Base-by-base conservation (phyloP, 2,329 filamentous ascomycete genomes). In the Penicillium sp. region DNA sequence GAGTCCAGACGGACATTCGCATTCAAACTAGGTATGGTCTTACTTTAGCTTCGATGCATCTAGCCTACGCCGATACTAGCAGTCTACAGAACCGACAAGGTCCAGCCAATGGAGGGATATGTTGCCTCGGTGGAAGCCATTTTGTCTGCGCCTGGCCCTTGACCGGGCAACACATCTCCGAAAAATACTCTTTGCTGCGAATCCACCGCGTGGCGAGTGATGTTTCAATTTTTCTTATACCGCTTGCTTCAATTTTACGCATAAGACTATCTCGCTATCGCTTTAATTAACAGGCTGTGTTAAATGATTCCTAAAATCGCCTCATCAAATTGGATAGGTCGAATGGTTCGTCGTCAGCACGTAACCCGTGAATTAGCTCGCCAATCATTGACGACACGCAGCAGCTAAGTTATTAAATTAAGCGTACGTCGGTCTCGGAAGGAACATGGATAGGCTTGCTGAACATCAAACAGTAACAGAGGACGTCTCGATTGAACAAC, bases 1-100 rank as follows among this genome's bases (percentile, higher is more conserved):
- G 91, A 53, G 87, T 96, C 38, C 91, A 96, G 76, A 89, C 85
- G 6, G 90, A 92, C 63, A 90, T 96, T 75, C 79, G 90, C 18
- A 84, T 92, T 21, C 90, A 90, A 1, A 87, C 87, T 13, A 83
- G 85, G 85, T 86, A 64, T 66, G 77, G 70, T 16, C 42, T 10
- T 41, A 38, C 15, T 13, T 21, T 45, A 34, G 10, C 15, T 45
- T 45, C 18, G 29, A 44, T 42, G 15, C 26, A 26, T 21, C 23
- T 21, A 49, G 47, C 16, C 21, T 29, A 12, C 15, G 38, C 16
- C 29, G 23, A 36, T 46, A 23, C 47, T 47, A 29, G 41, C 52
- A 10, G 16, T 13, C 16, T 24, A 44, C 54, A 86, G 89, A 65
- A 93, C 86, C 61, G 89, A 94, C 67, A 94, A 93, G 81, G 81